Conservation (phyloP, 2,329 filamentous ascomycete genomes). For the Ophiostoma ulmi region DNA sequence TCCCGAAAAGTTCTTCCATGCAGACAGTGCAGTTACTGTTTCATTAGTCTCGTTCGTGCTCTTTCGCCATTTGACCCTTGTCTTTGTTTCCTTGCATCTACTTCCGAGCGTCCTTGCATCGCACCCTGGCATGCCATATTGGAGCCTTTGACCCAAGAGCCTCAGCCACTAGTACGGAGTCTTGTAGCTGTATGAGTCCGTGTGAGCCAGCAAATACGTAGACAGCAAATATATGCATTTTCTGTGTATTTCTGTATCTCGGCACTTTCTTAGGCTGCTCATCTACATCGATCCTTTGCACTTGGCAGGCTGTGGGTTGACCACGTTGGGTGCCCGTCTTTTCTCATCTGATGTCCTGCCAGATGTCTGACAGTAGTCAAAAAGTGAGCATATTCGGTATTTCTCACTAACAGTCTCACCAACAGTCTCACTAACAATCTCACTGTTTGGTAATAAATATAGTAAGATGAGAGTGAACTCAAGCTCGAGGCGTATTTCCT, state of each 20-base stretch:
- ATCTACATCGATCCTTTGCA: neutral
- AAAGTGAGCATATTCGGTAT: neutral
- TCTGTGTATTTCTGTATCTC: neutral
- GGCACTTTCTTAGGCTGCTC: neutral
- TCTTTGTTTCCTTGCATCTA: neutral
- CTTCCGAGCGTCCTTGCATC: neutral
- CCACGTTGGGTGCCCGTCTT: conserved; percentile 6
- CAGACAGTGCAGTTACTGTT: neutral
- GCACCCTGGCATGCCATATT: neutral
- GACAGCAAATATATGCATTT: no score
- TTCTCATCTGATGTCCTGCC: neutral
- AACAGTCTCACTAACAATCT: neutral
- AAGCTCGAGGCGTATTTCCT: neutral
- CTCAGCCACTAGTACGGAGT: neutral
- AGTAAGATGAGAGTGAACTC: neutral
- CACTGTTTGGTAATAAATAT: neutral
- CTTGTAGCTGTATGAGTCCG: neutral
- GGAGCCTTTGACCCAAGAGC: neutral
- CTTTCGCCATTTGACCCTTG: neutral
- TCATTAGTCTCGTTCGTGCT: neutral
- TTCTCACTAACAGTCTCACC: neutral
- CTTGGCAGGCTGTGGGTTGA: neutral
- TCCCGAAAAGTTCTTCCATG: neutral
- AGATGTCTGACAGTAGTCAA: neutral
- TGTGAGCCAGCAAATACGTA: neutral